phyloP scores from a whole-genome alignment of 1,284 basidiomycete species.

The Tilletia caries region DNA sequence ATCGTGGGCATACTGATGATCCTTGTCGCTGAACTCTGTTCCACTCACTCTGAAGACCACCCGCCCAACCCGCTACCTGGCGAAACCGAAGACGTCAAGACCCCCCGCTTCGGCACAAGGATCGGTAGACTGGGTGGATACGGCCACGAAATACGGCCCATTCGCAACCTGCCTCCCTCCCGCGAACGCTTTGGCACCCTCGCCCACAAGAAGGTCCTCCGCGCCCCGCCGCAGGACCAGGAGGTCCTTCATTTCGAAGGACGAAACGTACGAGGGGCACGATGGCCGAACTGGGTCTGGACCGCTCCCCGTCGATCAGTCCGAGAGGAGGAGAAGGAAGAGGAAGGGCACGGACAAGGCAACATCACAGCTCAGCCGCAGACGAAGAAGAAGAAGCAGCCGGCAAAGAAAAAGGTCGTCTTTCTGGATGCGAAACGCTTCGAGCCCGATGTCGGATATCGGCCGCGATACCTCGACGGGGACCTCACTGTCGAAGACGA shows the following conservation, averaged over 20 bases:
- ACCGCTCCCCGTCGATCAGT: not conserved
- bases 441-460: too few relatives aligned
- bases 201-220: not conserved
- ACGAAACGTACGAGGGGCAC: not conserved
- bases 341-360: not conserved
- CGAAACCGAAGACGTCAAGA: too few relatives aligned
- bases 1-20: too few relatives aligned
- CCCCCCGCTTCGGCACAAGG: too few relatives aligned
- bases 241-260: not conserved
- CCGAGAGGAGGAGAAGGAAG: not conserved
- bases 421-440: not conserved
- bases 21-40: too few relatives aligned
- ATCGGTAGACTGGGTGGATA: not conserved
- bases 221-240: not conserved
- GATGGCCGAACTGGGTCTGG: not conserved
- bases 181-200: not conserved
- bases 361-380: too few relatives aligned
- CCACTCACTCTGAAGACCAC: too few relatives aligned
- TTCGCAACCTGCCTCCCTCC: not conserved
- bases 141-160: not conserved
- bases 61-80: too few relatives aligned
- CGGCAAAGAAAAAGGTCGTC: not conserved
- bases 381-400: not conserved
- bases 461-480: too few relatives aligned
- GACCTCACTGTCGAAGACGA: too few relatives aligned